Base-by-base conservation (phyloP, 2,329 filamentous ascomycete genomes). In the Apiospora sp. region DNA sequence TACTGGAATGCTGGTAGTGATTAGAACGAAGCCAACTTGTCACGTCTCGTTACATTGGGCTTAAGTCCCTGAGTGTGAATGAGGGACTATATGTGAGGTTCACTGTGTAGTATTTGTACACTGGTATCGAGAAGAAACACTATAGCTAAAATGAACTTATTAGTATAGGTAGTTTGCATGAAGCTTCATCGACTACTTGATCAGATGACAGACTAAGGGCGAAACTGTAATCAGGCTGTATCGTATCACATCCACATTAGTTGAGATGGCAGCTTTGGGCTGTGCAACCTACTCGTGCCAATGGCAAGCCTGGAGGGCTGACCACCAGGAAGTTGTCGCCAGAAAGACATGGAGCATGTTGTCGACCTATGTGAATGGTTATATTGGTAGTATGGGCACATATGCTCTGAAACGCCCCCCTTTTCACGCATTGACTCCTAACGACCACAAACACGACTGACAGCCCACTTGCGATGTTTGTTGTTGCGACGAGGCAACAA, bases 321-420 rank as follows among this genome's bases (percentile, higher is more conserved):
- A 22, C 16, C 54, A 34, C 16, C 22, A 16, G 10, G 34, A 61
- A 61, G 54, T 22, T 8, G 19, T 37, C 30, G 30, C 7, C 19
- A 8, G 54, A 22, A 8, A 16, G 27, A 22, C 30, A 61, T 16
- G 16, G 27, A 37, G 34, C 27, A 6, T 34, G 22, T 22, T 10
- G 12, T 22, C 14, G 30, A 22, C 27, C 7, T 37, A 61, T 61
- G 37, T 61, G 30, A 22, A 8, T 10, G 22, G 8, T 37, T 10
- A 5, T 64, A 64, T 64, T n/a, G n/a, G 22, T 37, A n/a, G 34
- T 13, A n/a, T n/a, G 34, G 34, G 34, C n/a, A 41, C 30, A 34
- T n/a, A 41, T 64, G 13, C 34, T 41, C 58, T 64, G 58, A 64
- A 64, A 64, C 58, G 34, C 58, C 34, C 34, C 58, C 58, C 10